Percentiles rank a stretch among this genome's conserved stretches.
Conservation (phyloP, 2,329 filamentous ascomycete species). For the Penicillium vulpinum region DNA sequence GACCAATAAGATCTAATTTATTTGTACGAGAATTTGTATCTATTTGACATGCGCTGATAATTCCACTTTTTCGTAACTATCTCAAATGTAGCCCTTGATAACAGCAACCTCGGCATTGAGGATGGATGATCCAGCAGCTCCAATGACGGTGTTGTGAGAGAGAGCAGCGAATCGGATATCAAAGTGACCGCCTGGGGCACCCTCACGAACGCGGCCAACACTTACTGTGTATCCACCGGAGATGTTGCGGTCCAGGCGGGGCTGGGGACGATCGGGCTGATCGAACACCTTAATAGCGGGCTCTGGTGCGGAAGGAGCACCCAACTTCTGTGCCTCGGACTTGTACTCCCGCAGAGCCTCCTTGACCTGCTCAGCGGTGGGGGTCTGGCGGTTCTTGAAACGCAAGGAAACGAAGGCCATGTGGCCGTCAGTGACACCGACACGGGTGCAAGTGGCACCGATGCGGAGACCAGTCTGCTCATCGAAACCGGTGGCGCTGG, state of each 20-base stretch:
- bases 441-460: slow-evolving; percentile 86
- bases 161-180: slow-evolving; percentile 93
- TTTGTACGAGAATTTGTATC: slow-evolving; percentile 4
- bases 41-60: slow-evolving; percentile 22
- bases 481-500: slow-evolving; percentile 69
- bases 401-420: slow-evolving; percentile 88
- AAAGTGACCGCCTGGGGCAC: slow-evolving; percentile 78
- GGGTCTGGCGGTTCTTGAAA: slow-evolving; percentile 74
- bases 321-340: slow-evolving; percentile 76
- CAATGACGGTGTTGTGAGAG: slow-evolving; percentile 90
- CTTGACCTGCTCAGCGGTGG: slow-evolving; percentile 73
- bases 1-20: slow-evolving; percentile 3
- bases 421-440: slow-evolving; percentile 93
- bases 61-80: slow-evolving; percentile 16
- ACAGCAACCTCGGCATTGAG: slow-evolving; percentile 91
- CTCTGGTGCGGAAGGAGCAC: slow-evolving; percentile 81
- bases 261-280: slow-evolving; percentile 86
- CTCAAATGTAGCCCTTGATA: slow-evolving; percentile 77
- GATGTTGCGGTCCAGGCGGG: slow-evolving; percentile 82
- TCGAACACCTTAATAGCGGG: slow-evolving; percentile 86
- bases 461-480: slow-evolving; percentile 74
- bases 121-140: slow-evolving; percentile 93
- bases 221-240: slow-evolving; percentile 86
- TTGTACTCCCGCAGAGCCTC: slow-evolving; percentile 77
- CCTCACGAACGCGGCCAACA: slow-evolving; percentile 82